Evolutionary conservation across 441 rosid genomes (phyloP), one percentile per base, ranked within the genome.

Genomic region (Populus hybrid): DNA sequence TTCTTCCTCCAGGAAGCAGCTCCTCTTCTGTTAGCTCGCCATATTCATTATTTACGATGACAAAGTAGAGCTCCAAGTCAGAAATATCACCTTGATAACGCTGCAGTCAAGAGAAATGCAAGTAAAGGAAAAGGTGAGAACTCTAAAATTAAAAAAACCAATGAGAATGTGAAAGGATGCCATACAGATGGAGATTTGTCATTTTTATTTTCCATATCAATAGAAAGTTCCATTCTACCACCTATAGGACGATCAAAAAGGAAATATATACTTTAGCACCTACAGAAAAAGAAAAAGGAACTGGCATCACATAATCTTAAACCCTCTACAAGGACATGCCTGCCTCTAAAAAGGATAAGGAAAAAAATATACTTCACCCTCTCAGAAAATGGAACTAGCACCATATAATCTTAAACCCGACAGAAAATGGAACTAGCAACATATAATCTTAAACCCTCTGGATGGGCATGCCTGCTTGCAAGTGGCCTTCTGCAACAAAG

Each of bases 21-120:
- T 94, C 98, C 81, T 96, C 98, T 84, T 94, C 99, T 70, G 90
- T 88, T 89, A 91, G 95, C 86, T 96, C 99, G 59, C 99, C 98
- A 80, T 96, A 96, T 80, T 96, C 99, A 83, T 96, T 93, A 85
- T 93, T 96, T 64, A 96, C 90, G 83, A 96, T 91, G 64, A 94
- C 96, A 79, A 94, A 94, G 88, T 93, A 94, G 69, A 96, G 90
- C 84, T 96, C 99, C 84, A 96, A 88, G 77, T 87, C 93, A 6
- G 97, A 86, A 76, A 92, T 83, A 77, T 94, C 89, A 77, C 93
- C 98, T 87, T 90, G 81, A 85, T 88, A 96, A 83, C 92, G 98
- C 98, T 96, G 95, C 74, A 64, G 77, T 76, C 38, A 64, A 77
- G 28, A 82, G 40, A 36, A 72, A 61, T 57, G 57, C 38, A 9